Percentiles rank a stretch among this genome's conserved stretches.
These are phyloP conservation scores for Pseudogymnoascus sp. DNA, from an alignment of 2,329 filamentous ascomycete species.

Conservation along the genomic window DNA sequence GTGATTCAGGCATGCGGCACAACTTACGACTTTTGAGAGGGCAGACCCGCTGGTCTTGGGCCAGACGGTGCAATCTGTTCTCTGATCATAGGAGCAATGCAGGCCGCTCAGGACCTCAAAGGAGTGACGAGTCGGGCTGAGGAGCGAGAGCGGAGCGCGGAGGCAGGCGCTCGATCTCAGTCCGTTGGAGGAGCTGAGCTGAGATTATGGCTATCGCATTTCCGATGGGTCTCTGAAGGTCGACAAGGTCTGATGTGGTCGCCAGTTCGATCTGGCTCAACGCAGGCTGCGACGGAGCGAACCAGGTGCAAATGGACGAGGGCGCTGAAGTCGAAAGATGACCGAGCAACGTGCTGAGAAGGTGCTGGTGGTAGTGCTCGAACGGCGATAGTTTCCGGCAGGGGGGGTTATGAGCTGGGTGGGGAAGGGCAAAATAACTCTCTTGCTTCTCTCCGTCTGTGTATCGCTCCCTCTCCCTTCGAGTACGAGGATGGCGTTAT, in stretches of 20 bases:
- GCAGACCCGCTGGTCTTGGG: constrained; percentile 49
- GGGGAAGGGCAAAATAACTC: neutral
- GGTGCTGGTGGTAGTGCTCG: neutral
- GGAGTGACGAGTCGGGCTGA: neutral
- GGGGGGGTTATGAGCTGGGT: neutral
- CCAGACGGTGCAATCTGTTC: constrained; percentile 50
- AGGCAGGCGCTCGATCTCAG: constrained; percentile 9
- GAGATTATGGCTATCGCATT: constrained; percentile 9
- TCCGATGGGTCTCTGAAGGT: constrained; percentile 3
- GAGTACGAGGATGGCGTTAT: neutral
- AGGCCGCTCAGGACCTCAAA: constrained; percentile 8
- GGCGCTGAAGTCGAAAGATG: neutral
- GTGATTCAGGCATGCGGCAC: constrained; percentile 13
- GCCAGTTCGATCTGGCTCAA: constrained; percentile 4
- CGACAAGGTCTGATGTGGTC: neutral
- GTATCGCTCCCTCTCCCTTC: constrained; percentile 1
- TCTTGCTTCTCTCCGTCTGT: neutral
- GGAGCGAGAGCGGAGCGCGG: neutral
- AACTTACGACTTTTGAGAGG: constrained; percentile 46
- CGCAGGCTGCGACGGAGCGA: constrained; percentile 1
- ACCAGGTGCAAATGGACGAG: neutral
- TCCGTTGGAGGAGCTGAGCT: constrained; percentile 11
- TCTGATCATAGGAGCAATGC: constrained; percentile 38
- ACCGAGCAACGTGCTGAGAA: constrained; percentile 2
- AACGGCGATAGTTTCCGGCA: neutral